phyloP scores from a whole-genome alignment of 805 yeast species.

The Zygotorulaspora sp. region DNA sequence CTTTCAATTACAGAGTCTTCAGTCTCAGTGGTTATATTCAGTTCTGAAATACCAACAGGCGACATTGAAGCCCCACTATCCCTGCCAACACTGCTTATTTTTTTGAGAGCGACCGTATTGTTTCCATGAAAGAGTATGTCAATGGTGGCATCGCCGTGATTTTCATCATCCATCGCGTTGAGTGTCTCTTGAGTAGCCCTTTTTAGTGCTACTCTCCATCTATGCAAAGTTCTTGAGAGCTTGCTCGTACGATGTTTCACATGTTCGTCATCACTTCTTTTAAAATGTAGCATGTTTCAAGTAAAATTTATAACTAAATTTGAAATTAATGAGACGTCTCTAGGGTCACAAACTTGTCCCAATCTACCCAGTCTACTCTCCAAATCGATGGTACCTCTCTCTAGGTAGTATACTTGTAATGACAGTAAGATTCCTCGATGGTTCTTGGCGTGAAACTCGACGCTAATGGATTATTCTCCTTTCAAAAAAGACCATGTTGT shows the following conservation, averaged over 20 bases:
- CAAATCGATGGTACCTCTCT: too few relatives aligned
- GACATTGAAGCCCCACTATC: slow-evolving; percentile 17
- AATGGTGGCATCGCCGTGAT: slow-evolving; percentile 16
- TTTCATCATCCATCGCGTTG: slow-evolving; percentile 18
- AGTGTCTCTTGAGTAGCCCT: slow-evolving; percentile 23
- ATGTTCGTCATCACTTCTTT: not conserved
- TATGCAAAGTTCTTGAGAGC: slow-evolving; percentile 19
- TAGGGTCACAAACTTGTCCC: too few relatives aligned
- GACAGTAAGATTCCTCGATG: too few relatives aligned
- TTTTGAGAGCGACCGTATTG: slow-evolving; percentile 2
- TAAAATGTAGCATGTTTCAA: not conserved
- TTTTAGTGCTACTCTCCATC: slow-evolving; percentile 23
- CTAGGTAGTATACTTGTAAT: too few relatives aligned
- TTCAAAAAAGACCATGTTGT: too few relatives aligned
- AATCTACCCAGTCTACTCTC: too few relatives aligned
- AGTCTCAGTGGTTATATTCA: slow-evolving; percentile 26
- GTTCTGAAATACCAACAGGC: slow-evolving; percentile 17
- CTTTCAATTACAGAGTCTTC: slow-evolving; percentile 14
- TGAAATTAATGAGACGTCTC: too few relatives aligned
- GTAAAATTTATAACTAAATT: too few relatives aligned
- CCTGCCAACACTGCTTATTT: slow-evolving; percentile 11
- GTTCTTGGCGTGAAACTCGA: too few relatives aligned
- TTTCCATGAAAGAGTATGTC: slow-evolving; percentile 21
- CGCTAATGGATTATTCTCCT: too few relatives aligned
- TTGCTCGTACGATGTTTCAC: not conserved